Percentiles rank a stretch among this genome's conserved stretches.
Evolutionary conservation across 1,139 yeast species (phyloP).

Genomic region (Protomyces macrosporus): DNA sequence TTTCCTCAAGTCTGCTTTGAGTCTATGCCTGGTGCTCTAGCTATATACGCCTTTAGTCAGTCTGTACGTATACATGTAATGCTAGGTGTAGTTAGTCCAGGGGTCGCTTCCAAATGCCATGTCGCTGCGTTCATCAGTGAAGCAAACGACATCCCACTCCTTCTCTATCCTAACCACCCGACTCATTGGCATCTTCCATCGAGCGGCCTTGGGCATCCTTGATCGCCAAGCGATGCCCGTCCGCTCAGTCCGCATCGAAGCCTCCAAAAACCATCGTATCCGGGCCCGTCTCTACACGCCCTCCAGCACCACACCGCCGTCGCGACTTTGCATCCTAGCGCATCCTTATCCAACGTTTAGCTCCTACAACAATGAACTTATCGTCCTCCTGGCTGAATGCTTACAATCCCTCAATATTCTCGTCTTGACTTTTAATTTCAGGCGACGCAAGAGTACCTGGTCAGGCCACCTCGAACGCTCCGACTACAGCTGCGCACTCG

Average conservation of each 20-base stretch:
- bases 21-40: no score
- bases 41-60: no score
- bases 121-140: no score
- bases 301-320: slow-evolving; percentile 1
- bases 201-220: no score
- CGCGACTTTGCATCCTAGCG: slow-evolving; percentile 15
- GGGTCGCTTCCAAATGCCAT: no score
- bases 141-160: no score
- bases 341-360: slow-evolving; percentile 14
- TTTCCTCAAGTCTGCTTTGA: no score
- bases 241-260: slow-evolving; percentile 21
- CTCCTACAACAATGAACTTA: slow-evolving; percentile 18
- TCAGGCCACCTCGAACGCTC: slow-evolving; percentile 14
- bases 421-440: slow-evolving; percentile 23
- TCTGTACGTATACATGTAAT: no score
- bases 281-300: slow-evolving; percentile 22
- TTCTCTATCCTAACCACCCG: no score
- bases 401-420: slow-evolving; percentile 10
- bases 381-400: slow-evolving; percentile 7
- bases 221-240: background rate
- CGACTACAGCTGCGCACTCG: slow-evolving; percentile 8
- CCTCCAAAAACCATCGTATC: slow-evolving; percentile 10
- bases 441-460: slow-evolving; percentile 15
- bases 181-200: no score
- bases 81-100: no score